Percentiles rank a stretch among this genome's conserved stretches.
These are phyloP conservation scores for Musa acuminata DNA, from an alignment of 176 grass and related monocot species.

Conservation along the genomic window DNA sequence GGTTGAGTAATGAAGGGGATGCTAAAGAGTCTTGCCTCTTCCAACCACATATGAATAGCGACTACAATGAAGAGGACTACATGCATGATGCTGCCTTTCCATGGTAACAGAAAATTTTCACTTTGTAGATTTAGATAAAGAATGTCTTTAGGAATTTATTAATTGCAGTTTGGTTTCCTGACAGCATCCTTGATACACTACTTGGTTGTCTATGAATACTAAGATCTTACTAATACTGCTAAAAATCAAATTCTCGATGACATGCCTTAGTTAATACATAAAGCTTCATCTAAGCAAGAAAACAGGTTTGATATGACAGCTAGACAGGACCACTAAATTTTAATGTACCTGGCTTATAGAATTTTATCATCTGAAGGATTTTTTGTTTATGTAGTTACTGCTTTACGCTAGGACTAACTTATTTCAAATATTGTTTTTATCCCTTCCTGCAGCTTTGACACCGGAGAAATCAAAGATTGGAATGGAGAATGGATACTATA, in stretches of 20 bases:
- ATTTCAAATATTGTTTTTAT: background rate
- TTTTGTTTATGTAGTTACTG: too few species aligned
- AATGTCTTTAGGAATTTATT: background rate
- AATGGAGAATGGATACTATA: constrained; percentile 33
- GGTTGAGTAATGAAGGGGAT: constrained; percentile 11
- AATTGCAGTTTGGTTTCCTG: background rate
- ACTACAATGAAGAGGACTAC: constrained; percentile 32
- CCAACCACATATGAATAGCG: constrained; percentile 17
- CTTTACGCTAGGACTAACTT: constrained; percentile 1
- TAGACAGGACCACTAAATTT: background rate
- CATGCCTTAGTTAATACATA: background rate
- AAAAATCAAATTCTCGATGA: background rate
- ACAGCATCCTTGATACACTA: background rate
- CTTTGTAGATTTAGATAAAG: background rate
- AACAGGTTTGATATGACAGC: background rate
- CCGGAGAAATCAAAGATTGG: constrained; percentile 71
- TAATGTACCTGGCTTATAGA: too few species aligned
- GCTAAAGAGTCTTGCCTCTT: constrained; percentile 9
- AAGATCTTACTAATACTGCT: too few species aligned
- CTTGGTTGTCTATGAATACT: background rate
- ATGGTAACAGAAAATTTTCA: constrained; percentile 29
- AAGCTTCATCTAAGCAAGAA: background rate
- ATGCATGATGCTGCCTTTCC: constrained; percentile 33
- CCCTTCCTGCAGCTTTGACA: constrained; percentile 31
- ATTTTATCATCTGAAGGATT: too few species aligned